Percentiles rank a stretch among this genome's conserved stretches.
phyloP scores from a whole-genome alignment of 2,329 filamentous ascomycete genomes.

The Ophiostoma fasciatum region DNA sequence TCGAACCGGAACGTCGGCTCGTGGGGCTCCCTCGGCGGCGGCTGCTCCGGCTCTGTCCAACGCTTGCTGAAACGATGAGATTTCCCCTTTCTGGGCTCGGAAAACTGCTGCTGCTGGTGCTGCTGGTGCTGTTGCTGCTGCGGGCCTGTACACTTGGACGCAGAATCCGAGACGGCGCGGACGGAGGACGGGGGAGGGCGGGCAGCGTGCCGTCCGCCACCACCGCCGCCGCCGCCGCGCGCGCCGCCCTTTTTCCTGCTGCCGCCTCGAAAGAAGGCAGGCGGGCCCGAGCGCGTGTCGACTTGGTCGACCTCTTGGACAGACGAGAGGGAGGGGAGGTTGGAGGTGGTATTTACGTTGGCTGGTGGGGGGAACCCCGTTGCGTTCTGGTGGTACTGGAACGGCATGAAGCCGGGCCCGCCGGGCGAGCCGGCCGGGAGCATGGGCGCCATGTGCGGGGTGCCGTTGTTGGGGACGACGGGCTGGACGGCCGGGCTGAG shows the following conservation, averaged over 20 bases:
- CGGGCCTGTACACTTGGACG: conserved; percentile 11
- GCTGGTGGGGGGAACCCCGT: conserved; percentile 9
- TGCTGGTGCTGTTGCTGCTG: background rate
- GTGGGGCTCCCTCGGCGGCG: conserved; percentile 7
- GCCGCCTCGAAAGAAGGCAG: conserved; percentile 19
- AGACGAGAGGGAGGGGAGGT: no score
- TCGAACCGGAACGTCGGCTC: background rate
- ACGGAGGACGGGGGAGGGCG: no score
- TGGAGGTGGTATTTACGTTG: conserved; percentile 12
- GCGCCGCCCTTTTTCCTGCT: conserved; percentile 29
- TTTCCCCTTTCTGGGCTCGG: background rate
- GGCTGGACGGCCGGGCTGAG: conserved; percentile 51
- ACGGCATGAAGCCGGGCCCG: conserved; percentile 24
- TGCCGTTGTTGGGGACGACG: conserved; percentile 43
- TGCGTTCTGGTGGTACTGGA: conserved; percentile 3
- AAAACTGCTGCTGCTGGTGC: background rate
- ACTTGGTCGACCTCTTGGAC: no score
- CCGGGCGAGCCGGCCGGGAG: conserved; percentile 43
- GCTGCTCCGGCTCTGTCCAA: conserved; percentile 17
- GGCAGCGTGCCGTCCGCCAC: background rate
- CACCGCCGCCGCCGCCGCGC: conserved; percentile 25
- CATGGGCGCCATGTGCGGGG: conserved; percentile 51
- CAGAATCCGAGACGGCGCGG: no score
- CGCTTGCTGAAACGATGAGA: conserved; percentile 30
- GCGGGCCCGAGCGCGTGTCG: no score